Evolutionary conservation across 208 protist genomes (phyloP), one percentile per base, ranked within the genome.

Genomic region (Angomonas ambiguus): DNA sequence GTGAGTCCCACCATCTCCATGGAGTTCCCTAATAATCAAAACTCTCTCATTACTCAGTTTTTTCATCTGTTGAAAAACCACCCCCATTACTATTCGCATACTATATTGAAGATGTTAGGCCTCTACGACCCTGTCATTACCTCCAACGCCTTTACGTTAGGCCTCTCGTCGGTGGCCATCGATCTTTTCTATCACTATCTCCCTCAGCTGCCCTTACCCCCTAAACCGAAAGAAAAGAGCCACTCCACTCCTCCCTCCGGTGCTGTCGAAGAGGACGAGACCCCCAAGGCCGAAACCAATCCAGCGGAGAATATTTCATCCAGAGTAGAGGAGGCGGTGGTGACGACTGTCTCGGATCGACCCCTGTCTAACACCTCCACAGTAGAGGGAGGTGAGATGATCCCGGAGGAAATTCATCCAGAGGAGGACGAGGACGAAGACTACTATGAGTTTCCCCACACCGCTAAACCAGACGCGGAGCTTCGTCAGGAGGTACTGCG

Each of bases 51-150:
- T 27, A 72, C 73, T 28, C 83, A 89, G 69, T 69, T 94, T 13
- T 72, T 85, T 34, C 79, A 86, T 25, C 67, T 91, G 5, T 56
- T 95, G 51, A 65, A 74, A 22, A 63, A 59, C 13, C 72, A 87
- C 42, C 89, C 85, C 3, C 62, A 79, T 22, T 95, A 92, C 63
- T 83, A 83, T 67, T 80, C 89, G 4, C 71, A 74, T 4, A 68
- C 84, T 49, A 59, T 91, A 27, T 73, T 91, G 20, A 75, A 74
- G 28, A 83, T 80, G 13, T 56, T 95, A n/a, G 76, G 77, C 16
- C 72, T 74, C 55, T 62, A 78, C 18, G 62, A 82, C 38, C 71
- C 72, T 8, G 79, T 80, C 57, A 67, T 82, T 45, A 75, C 77
- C 1, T 74, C 76, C 1, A 77, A 71, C 11, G 80, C 83, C 25